A percentile compares a stretch with the other conserved stretches of the same genome.
Evolutionary conservation across 2,329 filamentous ascomycete species (phyloP).

Genomic region (Cucurbitaria berberidis): DNA sequence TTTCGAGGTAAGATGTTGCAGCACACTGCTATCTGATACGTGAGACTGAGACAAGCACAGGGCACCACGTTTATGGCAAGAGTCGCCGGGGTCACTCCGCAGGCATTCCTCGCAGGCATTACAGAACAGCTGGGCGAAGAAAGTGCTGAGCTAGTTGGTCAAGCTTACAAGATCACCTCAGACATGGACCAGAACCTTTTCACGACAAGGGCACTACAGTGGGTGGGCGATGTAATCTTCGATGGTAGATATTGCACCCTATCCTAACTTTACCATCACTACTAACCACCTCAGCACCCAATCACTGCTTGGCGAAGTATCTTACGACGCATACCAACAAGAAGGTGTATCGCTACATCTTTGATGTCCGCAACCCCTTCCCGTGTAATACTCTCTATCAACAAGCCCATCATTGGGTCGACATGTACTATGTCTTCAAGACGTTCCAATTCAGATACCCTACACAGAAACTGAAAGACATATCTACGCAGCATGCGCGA

Average conservation of each 20-base stretch:
- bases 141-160: conserved; percentile 23
- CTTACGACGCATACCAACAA: conserved; percentile 19
- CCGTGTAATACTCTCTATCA: conserved; percentile 19
- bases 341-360: conserved; percentile 33
- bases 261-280: neutral
- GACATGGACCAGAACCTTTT: conserved; percentile 46
- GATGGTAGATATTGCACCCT: conserved; percentile 39
- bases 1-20: conserved; percentile 48
- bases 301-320: conserved; percentile 16
- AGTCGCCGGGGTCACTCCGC: conserved; percentile 14
- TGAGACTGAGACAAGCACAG: neutral
- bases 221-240: conserved; percentile 53
- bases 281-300: conserved; percentile 17
- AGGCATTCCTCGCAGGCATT: conserved; percentile 31
- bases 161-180: conserved; percentile 48
- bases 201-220: conserved; percentile 47
- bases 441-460: conserved; percentile 28
- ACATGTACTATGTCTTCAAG: conserved; percentile 37
- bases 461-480: conserved; percentile 17
- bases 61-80: conserved; percentile 2
- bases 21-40: neutral
- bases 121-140: conserved; percentile 16
- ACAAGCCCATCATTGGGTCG: conserved; percentile 37
- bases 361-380: conserved; percentile 39
- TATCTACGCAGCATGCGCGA: conserved; percentile 28